Base-by-base conservation (phyloP, 108 stramenopile genomes). In the Seminavis robusta region DNA sequence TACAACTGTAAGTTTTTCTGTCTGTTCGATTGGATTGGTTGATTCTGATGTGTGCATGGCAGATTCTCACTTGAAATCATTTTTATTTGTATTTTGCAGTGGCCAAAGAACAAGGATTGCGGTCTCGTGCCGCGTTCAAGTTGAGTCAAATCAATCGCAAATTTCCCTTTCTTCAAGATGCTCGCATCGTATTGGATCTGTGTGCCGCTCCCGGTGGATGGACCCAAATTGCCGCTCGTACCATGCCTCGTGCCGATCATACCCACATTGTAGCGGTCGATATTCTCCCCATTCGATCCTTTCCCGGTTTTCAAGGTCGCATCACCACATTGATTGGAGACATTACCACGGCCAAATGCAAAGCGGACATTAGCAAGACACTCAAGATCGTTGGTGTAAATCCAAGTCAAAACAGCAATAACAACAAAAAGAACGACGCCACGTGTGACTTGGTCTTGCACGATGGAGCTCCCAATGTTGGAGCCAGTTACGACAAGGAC, bases 181-280 rank as follows among this genome's bases (percentile, higher is more conserved):
- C 95, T 24, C 79, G 77, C 33, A 88, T 93, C 4, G 83, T 93
- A 28, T 73, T 99, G 50, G 99, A 99, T 72, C 79, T 99, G 13
- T 99, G 99, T 73, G 99, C 97, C 16, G 99, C 99, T 20, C 99
- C 99, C 24, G 99, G 99, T 20, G 99, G 99, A 28, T 99, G 99
- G 99, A 87, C 94, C 21, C 99, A 99, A 73, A 94, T 99, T 8
- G 90, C 90, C 26, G 61, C 79, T 3, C 86, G 97, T 33, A 58
- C 74, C 50, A 65, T 68, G 28, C 39, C 51, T 0, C 34, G 57
- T 7, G 48, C 50, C 0, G n/a, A n/a, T n/a, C n/a, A n/a, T n/a
- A 36, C 41, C 29, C 79, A 89, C 34, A 94, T 99, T 42, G 67
- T 99, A 16, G 97, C 96, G 16, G 95, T 99, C 7, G 99, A 99